Conservation (phyloP, 1,284 basidiomycete genomes). For the Rhodofomes roseus region DNA sequence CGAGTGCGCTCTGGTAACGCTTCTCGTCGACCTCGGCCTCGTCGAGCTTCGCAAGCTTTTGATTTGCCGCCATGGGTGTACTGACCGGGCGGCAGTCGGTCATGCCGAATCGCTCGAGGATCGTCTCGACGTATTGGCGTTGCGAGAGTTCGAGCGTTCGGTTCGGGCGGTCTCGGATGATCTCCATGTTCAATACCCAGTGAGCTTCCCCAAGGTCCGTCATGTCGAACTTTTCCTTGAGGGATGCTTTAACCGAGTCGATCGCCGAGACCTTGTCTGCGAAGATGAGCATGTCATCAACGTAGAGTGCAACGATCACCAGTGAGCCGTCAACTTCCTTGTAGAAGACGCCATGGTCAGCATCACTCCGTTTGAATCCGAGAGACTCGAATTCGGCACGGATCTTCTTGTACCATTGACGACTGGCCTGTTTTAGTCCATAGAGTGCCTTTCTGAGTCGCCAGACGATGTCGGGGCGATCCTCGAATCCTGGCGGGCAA, state of each 20-base stretch:
- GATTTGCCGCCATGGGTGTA: conserved; percentile 12
- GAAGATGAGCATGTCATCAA: conserved; percentile 30
- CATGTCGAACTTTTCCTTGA: conserved; percentile 26
- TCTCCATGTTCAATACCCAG: conserved; percentile 33
- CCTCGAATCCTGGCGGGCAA: conserved; percentile 17
- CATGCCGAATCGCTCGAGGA: conserved; percentile 26
- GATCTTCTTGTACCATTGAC: conserved; percentile 24
- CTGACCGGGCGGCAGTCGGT: conserved; percentile 14
- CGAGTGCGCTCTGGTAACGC: conserved; percentile 5
- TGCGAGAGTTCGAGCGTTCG: conserved; percentile 29
- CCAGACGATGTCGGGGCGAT: conserved; percentile 14
- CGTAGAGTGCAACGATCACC: conserved; percentile 28
- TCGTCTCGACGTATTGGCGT: conserved; percentile 22
- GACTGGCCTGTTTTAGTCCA: conserved; percentile 28
- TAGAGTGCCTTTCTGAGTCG: conserved; percentile 20
- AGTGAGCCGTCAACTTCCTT: conserved; percentile 12
- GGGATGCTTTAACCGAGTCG: conserved; percentile 16
- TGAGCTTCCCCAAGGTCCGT: conserved; percentile 28
- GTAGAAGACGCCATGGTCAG: conserved; percentile 30
- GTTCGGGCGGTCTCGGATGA: conserved; percentile 22
- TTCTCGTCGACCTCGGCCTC: not conserved
- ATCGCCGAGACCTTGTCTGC: conserved; percentile 15
- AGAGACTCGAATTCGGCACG: conserved; percentile 9
- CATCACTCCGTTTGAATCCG: conserved; percentile 20
- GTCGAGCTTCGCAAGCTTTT: not conserved